These are phyloP conservation scores for Curvularia sp. DNA, from an alignment of 2,329 filamentous ascomycete genomes.

Conservation along the genomic window DNA sequence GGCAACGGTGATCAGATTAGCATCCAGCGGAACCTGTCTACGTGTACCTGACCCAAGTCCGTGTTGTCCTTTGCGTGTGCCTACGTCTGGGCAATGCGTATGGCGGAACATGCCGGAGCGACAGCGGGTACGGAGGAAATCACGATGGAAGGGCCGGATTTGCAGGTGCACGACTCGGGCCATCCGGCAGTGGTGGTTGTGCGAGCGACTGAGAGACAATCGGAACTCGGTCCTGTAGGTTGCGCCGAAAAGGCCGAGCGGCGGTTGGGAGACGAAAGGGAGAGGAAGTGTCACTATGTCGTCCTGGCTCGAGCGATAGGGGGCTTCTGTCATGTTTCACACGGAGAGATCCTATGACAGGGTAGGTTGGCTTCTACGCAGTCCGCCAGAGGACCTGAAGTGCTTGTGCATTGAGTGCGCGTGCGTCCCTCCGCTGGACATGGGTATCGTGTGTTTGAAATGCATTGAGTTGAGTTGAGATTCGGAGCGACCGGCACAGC, in stretches of 20 bases:
- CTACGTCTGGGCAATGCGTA: background rate
- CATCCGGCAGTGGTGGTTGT: background rate
- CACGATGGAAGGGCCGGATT: constrained; percentile 7
- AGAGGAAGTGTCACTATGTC: constrained; percentile 4
- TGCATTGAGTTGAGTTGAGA: constrained; percentile 1
- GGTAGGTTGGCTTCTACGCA: constrained; percentile 1
- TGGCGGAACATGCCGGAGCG: constrained; percentile 2
- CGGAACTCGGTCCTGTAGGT: constrained; percentile 9
- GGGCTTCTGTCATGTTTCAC: constrained; percentile 7
- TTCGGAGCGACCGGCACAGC: constrained; percentile 1
- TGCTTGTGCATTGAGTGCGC: constrained; percentile 6
- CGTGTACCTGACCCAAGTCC: background rate
- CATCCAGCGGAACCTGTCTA: background rate
- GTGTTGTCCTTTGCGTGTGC: background rate
- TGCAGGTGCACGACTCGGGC: constrained; percentile 7
- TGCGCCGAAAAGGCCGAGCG: constrained; percentile 6
- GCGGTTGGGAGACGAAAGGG: constrained; percentile 1
- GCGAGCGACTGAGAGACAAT: constrained; percentile 2
- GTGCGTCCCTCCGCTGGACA: background rate
- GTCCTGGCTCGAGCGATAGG: constrained; percentile 5
- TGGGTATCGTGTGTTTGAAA: constrained; percentile 5
- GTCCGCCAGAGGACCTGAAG: background rate
- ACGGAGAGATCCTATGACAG: constrained; percentile 2
- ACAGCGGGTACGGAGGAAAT: constrained; percentile 5
- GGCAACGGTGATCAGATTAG: constrained; percentile 2